Conservation (phyloP, 345 rosid species). For the Salix udensis region DNA sequence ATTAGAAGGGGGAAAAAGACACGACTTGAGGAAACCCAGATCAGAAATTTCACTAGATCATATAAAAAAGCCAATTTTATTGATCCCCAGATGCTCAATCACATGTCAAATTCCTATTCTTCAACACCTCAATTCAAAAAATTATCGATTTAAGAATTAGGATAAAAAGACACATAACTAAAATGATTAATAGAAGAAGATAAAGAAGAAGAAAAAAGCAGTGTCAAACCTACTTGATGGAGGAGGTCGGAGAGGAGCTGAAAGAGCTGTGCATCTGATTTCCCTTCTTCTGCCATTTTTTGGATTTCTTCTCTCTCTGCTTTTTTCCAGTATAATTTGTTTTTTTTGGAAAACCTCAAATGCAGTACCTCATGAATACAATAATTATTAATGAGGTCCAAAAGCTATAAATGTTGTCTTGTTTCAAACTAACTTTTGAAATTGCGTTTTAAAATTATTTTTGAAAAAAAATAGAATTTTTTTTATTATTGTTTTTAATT, state of each 20-base stretch:
- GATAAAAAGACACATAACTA: background rate
- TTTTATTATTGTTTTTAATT: too few relatives aligned
- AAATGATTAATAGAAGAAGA: background rate
- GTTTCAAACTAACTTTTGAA: too few relatives aligned
- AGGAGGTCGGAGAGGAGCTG: conserved; percentile 68
- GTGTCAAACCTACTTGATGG: conserved; percentile 41
- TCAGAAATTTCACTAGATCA: conserved; percentile 7
- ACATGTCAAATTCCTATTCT: background rate
- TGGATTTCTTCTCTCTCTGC: background rate
- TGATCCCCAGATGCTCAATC: background rate
- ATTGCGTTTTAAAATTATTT: too few relatives aligned
- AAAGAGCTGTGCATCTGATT: conserved; percentile 61
- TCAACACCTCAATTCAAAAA: background rate
- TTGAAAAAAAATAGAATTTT: too few relatives aligned
- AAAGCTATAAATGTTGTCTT: too few relatives aligned
- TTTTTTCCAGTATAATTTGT: background rate
- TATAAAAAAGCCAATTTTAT: background rate
- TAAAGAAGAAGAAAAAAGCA: background rate
- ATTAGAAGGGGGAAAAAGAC: background rate
- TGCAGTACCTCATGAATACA: background rate
- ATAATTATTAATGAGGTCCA: too few relatives aligned
- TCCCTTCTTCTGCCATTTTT: conserved; percentile 27
- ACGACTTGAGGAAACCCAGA: conserved; percentile 4
- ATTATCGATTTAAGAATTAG: background rate
- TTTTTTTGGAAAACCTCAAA: background rate